A percentile compares a stretch with the other conserved stretches of the same genome.
Conservation (phyloP, 495 filamentous ascomycete species). For the Tuber microsphaerosporum region DNA sequence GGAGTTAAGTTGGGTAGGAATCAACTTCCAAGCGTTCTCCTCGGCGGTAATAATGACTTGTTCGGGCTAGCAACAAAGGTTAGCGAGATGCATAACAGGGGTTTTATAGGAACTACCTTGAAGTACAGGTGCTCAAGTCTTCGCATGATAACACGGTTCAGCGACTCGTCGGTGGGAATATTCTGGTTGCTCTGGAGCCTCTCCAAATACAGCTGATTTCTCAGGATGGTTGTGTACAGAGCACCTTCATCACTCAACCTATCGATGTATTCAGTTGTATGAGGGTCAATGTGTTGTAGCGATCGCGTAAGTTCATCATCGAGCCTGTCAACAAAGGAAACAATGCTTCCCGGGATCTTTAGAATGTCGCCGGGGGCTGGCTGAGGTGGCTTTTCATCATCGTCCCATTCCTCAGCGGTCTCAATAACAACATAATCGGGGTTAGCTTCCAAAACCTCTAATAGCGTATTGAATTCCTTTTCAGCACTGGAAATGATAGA, state of each 20-base stretch:
- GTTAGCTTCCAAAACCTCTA: constrained; percentile 71
- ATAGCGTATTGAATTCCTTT: constrained; percentile 67
- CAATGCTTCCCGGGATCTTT: constrained; percentile 84
- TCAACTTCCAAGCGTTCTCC: constrained; percentile 80
- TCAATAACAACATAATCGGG: constrained; percentile 76
- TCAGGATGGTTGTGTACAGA: constrained; percentile 87
- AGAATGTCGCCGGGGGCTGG: constrained; percentile 62
- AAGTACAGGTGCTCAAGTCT: constrained; percentile 97
- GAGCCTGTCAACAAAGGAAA: constrained; percentile 88
- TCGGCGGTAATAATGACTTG: constrained; percentile 89
- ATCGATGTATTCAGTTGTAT: constrained; percentile 98
- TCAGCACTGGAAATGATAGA: constrained; percentile 52
- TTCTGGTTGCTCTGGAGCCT: constrained; percentile 41
- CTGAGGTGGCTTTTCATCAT: constrained; percentile 84
- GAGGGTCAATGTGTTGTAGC: constrained; percentile 91
- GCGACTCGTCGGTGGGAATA: constrained; percentile 60
- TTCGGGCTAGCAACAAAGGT: constrained; percentile 53
- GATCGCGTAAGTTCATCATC: constrained; percentile 97
- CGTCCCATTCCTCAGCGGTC: constrained; percentile 95
- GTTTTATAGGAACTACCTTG: constrained; percentile 55
- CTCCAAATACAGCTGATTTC: constrained; percentile 80
- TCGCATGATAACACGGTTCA: constrained; percentile 88
- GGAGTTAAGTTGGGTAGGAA: constrained; percentile 66
- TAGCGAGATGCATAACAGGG: constrained; percentile 35
- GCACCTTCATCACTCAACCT: constrained; percentile 80